A percentile compares a stretch with the other conserved stretches of the same genome.
phyloP scores from a whole-genome alignment of 805 yeast species.

The Wickerhamomyces kurtzmanii region DNA sequence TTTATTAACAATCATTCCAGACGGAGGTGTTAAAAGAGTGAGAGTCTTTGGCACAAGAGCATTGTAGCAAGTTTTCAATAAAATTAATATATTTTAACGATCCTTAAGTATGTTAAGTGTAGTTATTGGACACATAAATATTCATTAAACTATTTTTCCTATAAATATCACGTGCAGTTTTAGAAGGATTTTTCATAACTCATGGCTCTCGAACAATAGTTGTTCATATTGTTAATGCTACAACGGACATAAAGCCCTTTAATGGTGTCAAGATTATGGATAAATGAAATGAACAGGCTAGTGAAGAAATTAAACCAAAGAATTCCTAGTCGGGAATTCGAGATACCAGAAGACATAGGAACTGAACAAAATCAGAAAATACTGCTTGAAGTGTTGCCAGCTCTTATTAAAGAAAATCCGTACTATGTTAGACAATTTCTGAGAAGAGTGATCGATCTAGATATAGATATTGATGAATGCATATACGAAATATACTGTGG shows the following conservation, averaged over 20 bases:
- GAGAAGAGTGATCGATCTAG: conserved; percentile 27
- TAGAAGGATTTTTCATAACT: no score
- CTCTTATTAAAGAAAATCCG: conserved; percentile 25
- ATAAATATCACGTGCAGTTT: no score
- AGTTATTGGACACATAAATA: no score
- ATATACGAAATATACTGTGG: conserved; percentile 20
- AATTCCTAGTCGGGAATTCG: conserved; percentile 8
- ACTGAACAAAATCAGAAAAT: no score
- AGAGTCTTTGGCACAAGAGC: conserved; percentile 58
- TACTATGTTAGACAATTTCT: conserved; percentile 40
- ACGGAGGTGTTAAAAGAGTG: conserved; percentile 92
- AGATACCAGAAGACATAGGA: not conserved
- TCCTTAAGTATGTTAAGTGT: no score
- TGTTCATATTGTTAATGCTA: no score
- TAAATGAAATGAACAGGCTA: conserved; percentile 13
- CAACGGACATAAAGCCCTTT: no score
- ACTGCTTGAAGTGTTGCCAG: not conserved
- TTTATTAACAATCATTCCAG: conserved; percentile 79
- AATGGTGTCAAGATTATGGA: no score
- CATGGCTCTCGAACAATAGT: no score
- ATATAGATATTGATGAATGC: conserved; percentile 28
- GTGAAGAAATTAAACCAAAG: conserved; percentile 11
- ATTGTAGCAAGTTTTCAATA: no score
- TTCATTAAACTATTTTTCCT: no score
- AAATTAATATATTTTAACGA: no score